phyloP scores from a whole-genome alignment of 768 basidiomycete genomes.

The Boletus sp. region DNA sequence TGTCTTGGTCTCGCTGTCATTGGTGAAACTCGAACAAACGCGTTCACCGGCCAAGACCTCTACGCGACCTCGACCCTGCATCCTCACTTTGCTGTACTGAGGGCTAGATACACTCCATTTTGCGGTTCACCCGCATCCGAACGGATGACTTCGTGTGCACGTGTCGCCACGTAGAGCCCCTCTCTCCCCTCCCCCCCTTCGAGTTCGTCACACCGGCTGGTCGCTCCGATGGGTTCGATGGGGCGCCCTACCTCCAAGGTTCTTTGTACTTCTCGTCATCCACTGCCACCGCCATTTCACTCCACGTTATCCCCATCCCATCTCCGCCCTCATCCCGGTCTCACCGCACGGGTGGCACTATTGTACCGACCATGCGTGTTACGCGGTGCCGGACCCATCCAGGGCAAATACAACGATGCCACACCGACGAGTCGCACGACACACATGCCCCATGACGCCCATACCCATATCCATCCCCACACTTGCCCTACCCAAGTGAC shows the following conservation, averaged over 20 bases:
- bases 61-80: background rate
- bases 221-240: background rate
- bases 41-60: background rate
- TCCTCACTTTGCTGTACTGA: background rate
- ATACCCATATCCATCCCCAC: background rate
- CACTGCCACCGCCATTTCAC: background rate
- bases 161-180: background rate
- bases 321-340: background rate
- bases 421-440: background rate
- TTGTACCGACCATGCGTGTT: background rate
- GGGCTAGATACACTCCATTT: background rate
- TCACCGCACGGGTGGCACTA: background rate
- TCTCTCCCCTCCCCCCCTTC: background rate
- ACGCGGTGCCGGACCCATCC: slow-evolving; percentile 5
- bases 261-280: background rate
- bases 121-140: background rate
- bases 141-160: background rate
- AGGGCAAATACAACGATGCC: background rate
- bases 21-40: background rate
- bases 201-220: background rate
- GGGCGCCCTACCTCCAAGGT: slow-evolving; percentile 4
- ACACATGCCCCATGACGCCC: slow-evolving; percentile 10
- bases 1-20: background rate
- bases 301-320: slow-evolving; percentile 1
- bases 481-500: background rate